phyloP scores from a whole-genome alignment of 75 land plant species.

The Pinus taeda region DNA sequence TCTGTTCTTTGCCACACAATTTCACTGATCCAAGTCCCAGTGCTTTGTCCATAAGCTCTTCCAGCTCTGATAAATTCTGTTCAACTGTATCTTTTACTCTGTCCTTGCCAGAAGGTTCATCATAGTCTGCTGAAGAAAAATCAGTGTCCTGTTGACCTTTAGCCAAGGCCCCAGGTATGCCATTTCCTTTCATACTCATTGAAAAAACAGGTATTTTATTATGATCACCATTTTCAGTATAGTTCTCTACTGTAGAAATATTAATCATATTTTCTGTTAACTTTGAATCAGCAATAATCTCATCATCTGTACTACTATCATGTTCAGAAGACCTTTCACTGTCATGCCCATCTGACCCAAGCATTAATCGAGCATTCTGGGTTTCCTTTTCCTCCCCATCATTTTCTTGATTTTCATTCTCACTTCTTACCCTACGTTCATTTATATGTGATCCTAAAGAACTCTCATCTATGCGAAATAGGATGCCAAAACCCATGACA shows the following conservation, averaged over 20 bases:
- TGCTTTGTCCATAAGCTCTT: slow-evolving; percentile 79
- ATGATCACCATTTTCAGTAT: background rate
- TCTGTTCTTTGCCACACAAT: slow-evolving; percentile 11
- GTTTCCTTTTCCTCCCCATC: slow-evolving; percentile 25
- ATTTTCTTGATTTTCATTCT: slow-evolving; percentile 47
- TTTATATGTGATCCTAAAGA: slow-evolving; percentile 86
- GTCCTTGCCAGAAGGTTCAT: background rate
- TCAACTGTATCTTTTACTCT: background rate
- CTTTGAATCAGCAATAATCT: slow-evolving; percentile 29
- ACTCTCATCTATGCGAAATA: slow-evolving; percentile 95
- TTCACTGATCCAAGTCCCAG: slow-evolving; percentile 63
- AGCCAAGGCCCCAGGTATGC: background rate
- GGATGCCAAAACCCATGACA: slow-evolving; percentile 96
- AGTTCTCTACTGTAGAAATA: slow-evolving; percentile 4
- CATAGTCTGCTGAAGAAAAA: background rate
- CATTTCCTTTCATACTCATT: background rate
- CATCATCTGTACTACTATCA: slow-evolving; percentile 3
- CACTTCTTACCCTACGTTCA: slow-evolving; percentile 87
- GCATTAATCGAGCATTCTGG: background rate
- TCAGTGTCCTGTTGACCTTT: slow-evolving; percentile 11
- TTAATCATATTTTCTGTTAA: slow-evolving; percentile 24
- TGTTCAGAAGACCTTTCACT: slow-evolving; percentile 11
- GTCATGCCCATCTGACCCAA: background rate
- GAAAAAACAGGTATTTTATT: background rate
- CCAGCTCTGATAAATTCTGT: slow-evolving; percentile 33